Base-by-base conservation (phyloP, 192 early-diverging fungal genomes). In the Mortierella hygrophila region DNA sequence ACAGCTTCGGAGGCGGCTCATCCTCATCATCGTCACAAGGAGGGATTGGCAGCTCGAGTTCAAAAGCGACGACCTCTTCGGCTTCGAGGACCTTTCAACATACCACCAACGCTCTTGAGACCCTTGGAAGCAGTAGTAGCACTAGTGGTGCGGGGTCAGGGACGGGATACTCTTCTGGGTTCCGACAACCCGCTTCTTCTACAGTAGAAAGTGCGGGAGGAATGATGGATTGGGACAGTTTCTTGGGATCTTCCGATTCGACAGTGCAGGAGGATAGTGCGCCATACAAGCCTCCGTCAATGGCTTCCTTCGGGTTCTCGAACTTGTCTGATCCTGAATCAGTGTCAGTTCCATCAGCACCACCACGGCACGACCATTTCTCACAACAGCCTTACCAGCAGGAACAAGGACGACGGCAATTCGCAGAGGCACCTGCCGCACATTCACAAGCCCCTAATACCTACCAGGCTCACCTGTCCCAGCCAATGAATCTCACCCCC, bases 401-500 rank as follows among this genome's bases (percentile, higher is more conserved):
- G 8, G 20, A 29, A 29, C 47, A n/a, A 18, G 37, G 15, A 20
- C 23, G 16, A 32, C 42, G 18, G 11, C 70, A 21, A 40, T 70
- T 40, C 69, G 16, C 6, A 40, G 60, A 49, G 47, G 47, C 29
- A 52, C 5, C 49, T 52, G 16, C 49, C 3, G 32, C n/a, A 46
- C 44, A 46, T 40, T 5, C 74, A 49, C 10, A 21, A 38, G 72
- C 35, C 60, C 15, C 47, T 29, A 44, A 72, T 74, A 21, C 38
- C 2, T 79, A 52, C 70, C 77, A 85, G 37, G 54, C 72, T 40
- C 82, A 79, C 71, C 38, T 76, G 1, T 79, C 77, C 0, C 82
- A 85, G 38, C 74, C 82, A 54, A 80, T 85, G 74, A 77, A 86
- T 57, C 84, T 86, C 60, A 81, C 79, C 29, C 84, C 84, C 38